Evolutionary conservation across 2,329 filamentous ascomycete genomes (phyloP).

Genomic region (Microdochium bolleyi): DNA sequence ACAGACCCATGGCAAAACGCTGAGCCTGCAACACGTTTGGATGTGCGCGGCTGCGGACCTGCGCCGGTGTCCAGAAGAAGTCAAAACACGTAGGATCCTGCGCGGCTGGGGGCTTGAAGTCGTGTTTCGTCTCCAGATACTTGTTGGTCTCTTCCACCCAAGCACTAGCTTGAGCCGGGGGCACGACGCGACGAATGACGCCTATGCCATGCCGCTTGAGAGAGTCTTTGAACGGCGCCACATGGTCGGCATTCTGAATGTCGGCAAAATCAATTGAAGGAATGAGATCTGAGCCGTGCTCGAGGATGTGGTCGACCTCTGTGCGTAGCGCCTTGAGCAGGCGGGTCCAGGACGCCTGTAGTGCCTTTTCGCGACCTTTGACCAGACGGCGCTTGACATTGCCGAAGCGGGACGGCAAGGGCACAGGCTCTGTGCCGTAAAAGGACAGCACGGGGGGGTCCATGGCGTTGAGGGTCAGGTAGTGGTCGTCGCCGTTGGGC

Average conservation of each 20-base stretch:
- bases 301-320: conserved; percentile 44
- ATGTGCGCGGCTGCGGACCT: conserved; percentile 60
- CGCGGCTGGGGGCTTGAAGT: conserved; percentile 45
- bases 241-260: conserved; percentile 36
- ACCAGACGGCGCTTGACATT: conserved; percentile 47
- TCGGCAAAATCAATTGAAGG: conserved; percentile 47
- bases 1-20: conserved; percentile 58
- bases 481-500: conserved; percentile 3
- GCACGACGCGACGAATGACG: conserved; percentile 57
- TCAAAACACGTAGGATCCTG: conserved; percentile 64
- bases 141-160: conserved; percentile 52
- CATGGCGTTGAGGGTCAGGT: conserved; percentile 21
- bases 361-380: conserved; percentile 42
- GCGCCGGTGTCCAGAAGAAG: conserved; percentile 66
- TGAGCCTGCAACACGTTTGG: conserved; percentile 56
- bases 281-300: conserved; percentile 41
- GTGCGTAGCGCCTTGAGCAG: conserved; percentile 41
- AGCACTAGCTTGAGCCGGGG: conserved; percentile 43
- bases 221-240: conserved; percentile 46
- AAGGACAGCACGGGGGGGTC: conserved; percentile 46
- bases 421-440: conserved; percentile 48
- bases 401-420: conserved; percentile 50
- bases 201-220: conserved; percentile 56
- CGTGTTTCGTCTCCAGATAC: conserved; percentile 44
- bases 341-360: conserved; percentile 47